A percentile compares a stretch with the other conserved stretches of the same genome.
Evolutionary conservation across 805 yeast species (phyloP).

Genomic region (Saccharomycopsis babjevae): DNA sequence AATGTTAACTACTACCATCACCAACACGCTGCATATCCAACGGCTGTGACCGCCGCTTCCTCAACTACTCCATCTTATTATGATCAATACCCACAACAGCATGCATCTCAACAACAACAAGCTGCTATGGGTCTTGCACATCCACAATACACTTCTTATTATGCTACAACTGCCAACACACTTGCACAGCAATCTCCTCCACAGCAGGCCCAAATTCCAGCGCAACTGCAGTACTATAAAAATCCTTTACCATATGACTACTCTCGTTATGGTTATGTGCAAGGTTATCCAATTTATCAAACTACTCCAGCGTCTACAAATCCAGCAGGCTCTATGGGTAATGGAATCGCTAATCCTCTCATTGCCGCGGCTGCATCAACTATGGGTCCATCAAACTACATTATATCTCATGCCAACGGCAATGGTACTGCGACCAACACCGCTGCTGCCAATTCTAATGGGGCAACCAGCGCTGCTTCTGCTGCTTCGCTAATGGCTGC

Average conservation of each 20-base stretch:
- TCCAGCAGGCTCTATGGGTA: not conserved
- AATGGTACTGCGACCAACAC: conserved; percentile 32
- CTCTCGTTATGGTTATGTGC: conserved; percentile 14
- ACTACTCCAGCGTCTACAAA: not conserved
- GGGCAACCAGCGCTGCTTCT: not conserved
- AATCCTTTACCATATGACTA: conserved; percentile 16
- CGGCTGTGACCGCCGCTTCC: not conserved
- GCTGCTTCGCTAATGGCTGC: conserved; percentile 9
- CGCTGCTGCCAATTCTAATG: conserved; percentile 21
- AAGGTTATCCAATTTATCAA: conserved; percentile 15
- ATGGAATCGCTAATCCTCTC: conserved; percentile 1
- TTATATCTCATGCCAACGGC: conserved; percentile 20
- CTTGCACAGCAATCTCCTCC: conserved; percentile 19
- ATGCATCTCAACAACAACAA: not conserved
- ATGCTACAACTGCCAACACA: not conserved
- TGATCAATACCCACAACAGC: conserved; percentile 1
- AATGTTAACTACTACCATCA: not conserved
- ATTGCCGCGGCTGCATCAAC: conserved; percentile 3
- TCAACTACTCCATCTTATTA: not conserved
- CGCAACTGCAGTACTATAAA: conserved; percentile 17
- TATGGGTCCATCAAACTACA: conserved; percentile 5
- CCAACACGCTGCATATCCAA: not conserved
- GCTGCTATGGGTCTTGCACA: not conserved
- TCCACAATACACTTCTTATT: conserved; percentile 7
- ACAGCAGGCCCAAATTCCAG: conserved; percentile 15